Conservation (phyloP, 495 filamentous ascomycete genomes). For the Eremomyces bilateralis region DNA sequence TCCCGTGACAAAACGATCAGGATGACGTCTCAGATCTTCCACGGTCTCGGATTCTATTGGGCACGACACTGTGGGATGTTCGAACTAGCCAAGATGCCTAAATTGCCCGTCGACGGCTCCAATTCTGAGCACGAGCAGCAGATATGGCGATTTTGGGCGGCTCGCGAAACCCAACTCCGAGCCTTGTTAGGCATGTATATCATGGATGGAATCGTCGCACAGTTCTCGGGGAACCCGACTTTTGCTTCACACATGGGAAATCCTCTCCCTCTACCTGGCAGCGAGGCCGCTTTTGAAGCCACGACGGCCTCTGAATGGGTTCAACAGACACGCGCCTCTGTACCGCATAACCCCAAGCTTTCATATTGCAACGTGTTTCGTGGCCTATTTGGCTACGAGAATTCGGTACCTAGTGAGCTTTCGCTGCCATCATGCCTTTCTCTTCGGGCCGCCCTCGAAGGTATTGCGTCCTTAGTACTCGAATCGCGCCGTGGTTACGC, state of each 20-base stretch:
- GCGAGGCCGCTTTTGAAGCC: slow-evolving; percentile 24
- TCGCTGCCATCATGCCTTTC: slow-evolving; percentile 22
- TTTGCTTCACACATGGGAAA: slow-evolving; percentile 26
- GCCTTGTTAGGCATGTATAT: slow-evolving; percentile 27
- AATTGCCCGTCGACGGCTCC: slow-evolving; percentile 18
- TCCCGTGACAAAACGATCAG: slow-evolving; percentile 21
- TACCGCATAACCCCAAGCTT: neutral
- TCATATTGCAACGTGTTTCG: too few species aligned
- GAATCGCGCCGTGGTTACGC: too few species aligned
- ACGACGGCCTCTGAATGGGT: slow-evolving; percentile 22
- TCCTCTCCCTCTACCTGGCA: slow-evolving; percentile 21
- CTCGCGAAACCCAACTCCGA: slow-evolving; percentile 26
- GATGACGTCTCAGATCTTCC: slow-evolving; percentile 27
- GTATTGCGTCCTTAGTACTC: slow-evolving; percentile 24
- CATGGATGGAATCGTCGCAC: slow-evolving; percentile 26
- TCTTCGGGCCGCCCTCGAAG: slow-evolving; percentile 25
- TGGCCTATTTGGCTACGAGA: slow-evolving; percentile 22
- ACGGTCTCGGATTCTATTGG: slow-evolving; percentile 29
- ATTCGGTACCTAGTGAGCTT: slow-evolving; percentile 17
- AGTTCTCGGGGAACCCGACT: slow-evolving; percentile 24
- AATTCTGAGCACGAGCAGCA: slow-evolving; percentile 20
- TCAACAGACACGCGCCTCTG: neutral
- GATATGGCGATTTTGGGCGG: slow-evolving; percentile 26
- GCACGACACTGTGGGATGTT: slow-evolving; percentile 26
- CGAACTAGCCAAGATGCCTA: too few species aligned